These are phyloP conservation scores for Paramecium sexaurelia DNA, from an alignment of 73 alveolate species.

Conservation along the genomic window DNA sequence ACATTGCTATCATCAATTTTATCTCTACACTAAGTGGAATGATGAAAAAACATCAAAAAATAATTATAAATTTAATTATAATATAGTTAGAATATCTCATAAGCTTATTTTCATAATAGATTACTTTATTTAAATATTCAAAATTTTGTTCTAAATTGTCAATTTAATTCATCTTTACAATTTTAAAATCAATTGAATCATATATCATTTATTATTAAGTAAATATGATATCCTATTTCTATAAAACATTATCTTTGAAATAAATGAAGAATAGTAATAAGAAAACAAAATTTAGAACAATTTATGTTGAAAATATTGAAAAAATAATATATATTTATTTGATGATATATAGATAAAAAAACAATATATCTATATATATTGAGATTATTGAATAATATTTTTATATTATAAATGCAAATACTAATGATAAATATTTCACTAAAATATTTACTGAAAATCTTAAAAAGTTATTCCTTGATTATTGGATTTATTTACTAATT, in stretches of 20 bases:
- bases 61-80: neutral
- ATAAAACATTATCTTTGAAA: no score
- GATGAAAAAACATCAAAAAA: neutral
- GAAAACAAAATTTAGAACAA: no score
- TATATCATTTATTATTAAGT: no score
- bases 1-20: neutral
- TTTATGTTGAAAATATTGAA: no score
- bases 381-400: neutral
- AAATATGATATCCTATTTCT: no score
- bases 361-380: neutral
- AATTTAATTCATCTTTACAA: no score
- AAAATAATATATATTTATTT: neutral
- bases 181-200: no score
- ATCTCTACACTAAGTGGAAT: neutral
- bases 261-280: no score
- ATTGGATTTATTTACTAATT: neutral
- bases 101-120: neutral
- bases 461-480: neutral
- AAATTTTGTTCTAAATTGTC: neutral
- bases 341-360: neutral
- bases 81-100: neutral
- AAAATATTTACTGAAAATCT: neutral
- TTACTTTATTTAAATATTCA: neutral
- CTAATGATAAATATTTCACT: neutral
- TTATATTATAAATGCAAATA: neutral